A percentile compares a stretch with the other conserved stretches of the same genome.
Evolutionary conservation across 1,284 basidiomycete genomes (phyloP).

Genomic region (Cryptococcus sp.): DNA sequence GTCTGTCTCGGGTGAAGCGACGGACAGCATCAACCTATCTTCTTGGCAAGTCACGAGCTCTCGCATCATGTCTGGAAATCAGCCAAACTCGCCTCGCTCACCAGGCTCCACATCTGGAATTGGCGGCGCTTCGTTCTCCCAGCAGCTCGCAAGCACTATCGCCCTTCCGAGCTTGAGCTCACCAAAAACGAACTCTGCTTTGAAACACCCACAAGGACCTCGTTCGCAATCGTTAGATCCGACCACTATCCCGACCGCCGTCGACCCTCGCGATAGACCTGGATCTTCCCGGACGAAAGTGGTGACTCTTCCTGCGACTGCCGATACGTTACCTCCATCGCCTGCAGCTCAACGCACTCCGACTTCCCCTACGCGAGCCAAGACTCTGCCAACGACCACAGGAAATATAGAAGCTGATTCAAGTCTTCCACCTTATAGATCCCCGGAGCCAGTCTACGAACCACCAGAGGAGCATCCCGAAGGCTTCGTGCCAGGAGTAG

Average conservation of each 20-base stretch:
- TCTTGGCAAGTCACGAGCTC: too few relatives aligned
- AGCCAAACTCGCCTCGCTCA: neutral
- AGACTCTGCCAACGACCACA: neutral
- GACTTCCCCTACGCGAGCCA: neutral
- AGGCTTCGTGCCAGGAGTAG: constrained; percentile 30
- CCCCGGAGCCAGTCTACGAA: constrained; percentile 41
- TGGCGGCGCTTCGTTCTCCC: too few relatives aligned
- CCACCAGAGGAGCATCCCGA: constrained; percentile 29
- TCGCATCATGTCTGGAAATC: neutral
- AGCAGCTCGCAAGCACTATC: neutral
- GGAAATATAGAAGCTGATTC: neutral
- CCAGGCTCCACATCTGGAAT: too few relatives aligned
- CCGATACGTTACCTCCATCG: neutral
- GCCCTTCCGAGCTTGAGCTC: neutral
- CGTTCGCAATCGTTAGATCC: neutral
- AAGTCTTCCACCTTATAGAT: constrained; percentile 19
- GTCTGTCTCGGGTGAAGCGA: too few relatives aligned
- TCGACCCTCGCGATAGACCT: neutral
- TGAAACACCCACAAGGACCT: neutral
- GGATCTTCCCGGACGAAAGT: neutral
- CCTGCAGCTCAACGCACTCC: neutral
- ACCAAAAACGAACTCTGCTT: neutral
- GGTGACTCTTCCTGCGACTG: neutral
- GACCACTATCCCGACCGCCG: neutral
- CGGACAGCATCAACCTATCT: too few relatives aligned